phyloP scores from a whole-genome alignment of 1,284 basidiomycete genomes.

The Ustilago cynodontis region DNA sequence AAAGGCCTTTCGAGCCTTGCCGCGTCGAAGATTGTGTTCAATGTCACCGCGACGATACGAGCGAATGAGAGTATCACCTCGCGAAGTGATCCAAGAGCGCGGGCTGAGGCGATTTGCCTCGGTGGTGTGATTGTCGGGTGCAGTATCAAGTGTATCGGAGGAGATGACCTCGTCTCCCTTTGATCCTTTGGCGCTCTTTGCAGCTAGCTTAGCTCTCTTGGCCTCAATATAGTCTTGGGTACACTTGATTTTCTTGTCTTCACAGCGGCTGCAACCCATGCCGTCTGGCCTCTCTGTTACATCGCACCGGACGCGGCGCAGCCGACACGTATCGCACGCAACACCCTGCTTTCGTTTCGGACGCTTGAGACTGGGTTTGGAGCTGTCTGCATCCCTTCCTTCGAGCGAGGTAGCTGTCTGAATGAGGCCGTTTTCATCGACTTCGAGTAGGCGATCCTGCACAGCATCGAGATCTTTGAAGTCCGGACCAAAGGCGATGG shows the following conservation, averaged over 20 bases:
- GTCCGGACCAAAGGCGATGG: constrained; percentile 58
- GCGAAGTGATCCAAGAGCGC: constrained; percentile 35
- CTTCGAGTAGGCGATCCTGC: constrained; percentile 30
- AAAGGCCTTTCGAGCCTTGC: constrained; percentile 60
- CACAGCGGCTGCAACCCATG: constrained; percentile 65
- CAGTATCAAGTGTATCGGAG: constrained; percentile 7
- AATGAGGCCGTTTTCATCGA: constrained; percentile 36
- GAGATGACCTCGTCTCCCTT: constrained; percentile 17
- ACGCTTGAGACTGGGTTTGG: constrained; percentile 31
- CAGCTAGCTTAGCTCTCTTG: constrained; percentile 50
- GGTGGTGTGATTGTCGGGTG: neutral
- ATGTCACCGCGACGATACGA: constrained; percentile 40
- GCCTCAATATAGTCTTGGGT: constrained; percentile 67
- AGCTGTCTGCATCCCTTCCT: constrained; percentile 18
- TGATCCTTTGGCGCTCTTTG: constrained; percentile 27
- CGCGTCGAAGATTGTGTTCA: constrained; percentile 55
- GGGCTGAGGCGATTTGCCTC: constrained; percentile 37
- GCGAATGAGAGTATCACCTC: constrained; percentile 30
- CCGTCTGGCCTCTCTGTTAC: constrained; percentile 64
- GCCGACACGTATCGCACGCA: constrained; percentile 67
- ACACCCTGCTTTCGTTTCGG: constrained; percentile 68
- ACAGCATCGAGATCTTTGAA: constrained; percentile 34
- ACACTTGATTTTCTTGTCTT: constrained; percentile 67
- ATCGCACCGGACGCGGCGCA: constrained; percentile 66
- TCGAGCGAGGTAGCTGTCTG: constrained; percentile 11